Conservation (phyloP, 768 basidiomycete species). For the Russula foetens region DNA sequence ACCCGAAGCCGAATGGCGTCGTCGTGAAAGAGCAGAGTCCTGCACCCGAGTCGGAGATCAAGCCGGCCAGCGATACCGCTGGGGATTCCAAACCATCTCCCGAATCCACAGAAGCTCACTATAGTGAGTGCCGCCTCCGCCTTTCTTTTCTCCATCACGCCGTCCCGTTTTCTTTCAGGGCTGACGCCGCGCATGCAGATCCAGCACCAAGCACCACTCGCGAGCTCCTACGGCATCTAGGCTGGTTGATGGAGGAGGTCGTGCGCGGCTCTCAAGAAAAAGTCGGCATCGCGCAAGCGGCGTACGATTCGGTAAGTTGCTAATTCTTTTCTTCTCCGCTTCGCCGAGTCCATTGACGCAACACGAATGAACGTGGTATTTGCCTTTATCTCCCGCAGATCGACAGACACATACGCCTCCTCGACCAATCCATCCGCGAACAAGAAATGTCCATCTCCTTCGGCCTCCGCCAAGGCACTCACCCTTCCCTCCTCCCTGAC, state of each 20-base stretch:
- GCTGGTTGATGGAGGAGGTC: slow-evolving; percentile 17
- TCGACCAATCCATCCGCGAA: slow-evolving; percentile 67
- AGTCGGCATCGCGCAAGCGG: slow-evolving; percentile 19
- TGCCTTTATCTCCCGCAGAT: slow-evolving; percentile 41
- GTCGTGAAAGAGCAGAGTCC: background rate
- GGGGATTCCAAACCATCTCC: background rate
- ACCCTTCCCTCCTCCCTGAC: slow-evolving; percentile 52
- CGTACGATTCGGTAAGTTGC: slow-evolving; percentile 18
- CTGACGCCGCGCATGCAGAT: background rate
- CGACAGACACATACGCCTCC: slow-evolving; percentile 67
- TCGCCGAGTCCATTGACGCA: background rate
- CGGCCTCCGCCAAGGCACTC: slow-evolving; percentile 46
- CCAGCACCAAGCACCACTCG: background rate
- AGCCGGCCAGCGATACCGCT: background rate
- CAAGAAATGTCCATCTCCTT: slow-evolving; percentile 48
- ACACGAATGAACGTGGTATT: background rate
- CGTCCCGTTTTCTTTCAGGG: background rate
- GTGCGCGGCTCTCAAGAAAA: slow-evolving; percentile 20
- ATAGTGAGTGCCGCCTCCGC: background rate
- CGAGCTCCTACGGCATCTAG: slow-evolving; percentile 9
- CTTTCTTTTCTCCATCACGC: background rate
- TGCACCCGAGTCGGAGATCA: background rate
- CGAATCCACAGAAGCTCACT: background rate
- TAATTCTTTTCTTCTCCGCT: too few relatives aligned
- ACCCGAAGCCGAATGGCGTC: background rate